Percentiles rank a stretch among this genome's conserved stretches.
These are phyloP conservation scores for Fusarium sp. DNA, from an alignment of 2,329 filamentous ascomycete genomes.

Conservation along the genomic window DNA sequence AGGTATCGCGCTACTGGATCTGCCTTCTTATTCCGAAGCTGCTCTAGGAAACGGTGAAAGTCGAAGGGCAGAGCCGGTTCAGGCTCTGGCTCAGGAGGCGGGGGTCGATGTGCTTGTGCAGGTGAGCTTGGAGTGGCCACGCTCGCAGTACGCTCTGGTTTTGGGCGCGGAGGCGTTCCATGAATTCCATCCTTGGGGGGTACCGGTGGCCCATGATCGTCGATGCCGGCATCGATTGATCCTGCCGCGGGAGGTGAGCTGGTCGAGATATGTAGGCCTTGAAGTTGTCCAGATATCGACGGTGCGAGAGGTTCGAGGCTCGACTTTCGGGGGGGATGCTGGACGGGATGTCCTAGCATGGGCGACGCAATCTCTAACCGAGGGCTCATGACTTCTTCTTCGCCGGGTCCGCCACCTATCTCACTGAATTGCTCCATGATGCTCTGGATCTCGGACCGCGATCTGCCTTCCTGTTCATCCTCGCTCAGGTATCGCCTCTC, in stretches of 20 bases:
- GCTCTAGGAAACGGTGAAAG: conserved; percentile 96
- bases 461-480: conserved; percentile 74
- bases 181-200: conserved; percentile 69
- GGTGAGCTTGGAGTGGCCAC: conserved; percentile 57
- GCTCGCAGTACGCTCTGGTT: conserved; percentile 50
- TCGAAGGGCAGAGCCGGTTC: conserved; percentile 93
- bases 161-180: conserved; percentile 50
- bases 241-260: conserved; percentile 52
- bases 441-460: conserved; percentile 88
- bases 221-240: conserved; percentile 50
- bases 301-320: conserved; percentile 80
- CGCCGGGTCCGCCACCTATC: conserved; percentile 74
- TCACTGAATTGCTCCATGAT: conserved; percentile 98
- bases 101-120: conserved; percentile 68
- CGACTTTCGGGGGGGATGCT: conserved; percentile 85
- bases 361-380: conserved; percentile 85
- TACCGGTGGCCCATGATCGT: conserved; percentile 66
- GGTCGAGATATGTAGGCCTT: conserved; percentile 54
- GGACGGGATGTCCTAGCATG: conserved; percentile 71
- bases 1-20: conserved; percentile 97
- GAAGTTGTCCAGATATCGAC: conserved; percentile 59
- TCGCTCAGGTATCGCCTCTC: conserved; percentile 68
- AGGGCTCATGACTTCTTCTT: conserved; percentile 92
- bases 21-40: conserved; percentile 95
- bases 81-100: conserved; percentile 78